Evolutionary conservation across 805 yeast genomes (phyloP).

Genomic region (Metschnikowia borealis): DNA sequence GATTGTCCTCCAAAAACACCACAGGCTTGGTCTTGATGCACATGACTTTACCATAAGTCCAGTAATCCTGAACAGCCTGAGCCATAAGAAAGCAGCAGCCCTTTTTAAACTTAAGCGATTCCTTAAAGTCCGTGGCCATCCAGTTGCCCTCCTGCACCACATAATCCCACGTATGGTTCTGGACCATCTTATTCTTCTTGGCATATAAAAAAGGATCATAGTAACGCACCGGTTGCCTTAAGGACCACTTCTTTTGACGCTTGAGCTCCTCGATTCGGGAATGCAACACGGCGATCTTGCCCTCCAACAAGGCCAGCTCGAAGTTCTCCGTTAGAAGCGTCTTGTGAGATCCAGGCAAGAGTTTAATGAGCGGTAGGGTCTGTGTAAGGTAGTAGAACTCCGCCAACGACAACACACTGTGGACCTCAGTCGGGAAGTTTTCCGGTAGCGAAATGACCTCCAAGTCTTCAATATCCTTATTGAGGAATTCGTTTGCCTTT

Average conservation of each 20-base stretch:
- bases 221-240: constrained; percentile 74
- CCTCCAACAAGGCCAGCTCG: constrained; percentile 82
- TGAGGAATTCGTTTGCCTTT: constrained; percentile 21
- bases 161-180: constrained; percentile 66
- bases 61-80: constrained; percentile 69
- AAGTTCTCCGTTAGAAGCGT: constrained; percentile 79
- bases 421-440: constrained; percentile 38
- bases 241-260: constrained; percentile 83
- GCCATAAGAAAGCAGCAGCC: constrained; percentile 70
- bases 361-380: constrained; percentile 75
- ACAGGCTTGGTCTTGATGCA: constrained; percentile 57
- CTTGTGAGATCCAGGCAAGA: constrained; percentile 83
- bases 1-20: constrained; percentile 13
- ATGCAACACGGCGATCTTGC: constrained; percentile 83
- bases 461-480: constrained; percentile 26
- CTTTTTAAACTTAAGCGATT: constrained; percentile 62
- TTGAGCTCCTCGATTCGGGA: constrained; percentile 90
- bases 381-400: constrained; percentile 86
- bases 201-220: constrained; percentile 56
- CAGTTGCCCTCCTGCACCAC: constrained; percentile 76
- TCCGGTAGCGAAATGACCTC: constrained; percentile 41
- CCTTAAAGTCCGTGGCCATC: constrained; percentile 76
- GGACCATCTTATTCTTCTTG: constrained; percentile 22
- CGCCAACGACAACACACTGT: constrained; percentile 58
- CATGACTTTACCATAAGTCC: constrained; percentile 65